Percentiles rank a stretch among this genome's conserved stretches.
phyloP scores from a whole-genome alignment of 257 asterid genomes.

The Voacanga thouarsii region DNA sequence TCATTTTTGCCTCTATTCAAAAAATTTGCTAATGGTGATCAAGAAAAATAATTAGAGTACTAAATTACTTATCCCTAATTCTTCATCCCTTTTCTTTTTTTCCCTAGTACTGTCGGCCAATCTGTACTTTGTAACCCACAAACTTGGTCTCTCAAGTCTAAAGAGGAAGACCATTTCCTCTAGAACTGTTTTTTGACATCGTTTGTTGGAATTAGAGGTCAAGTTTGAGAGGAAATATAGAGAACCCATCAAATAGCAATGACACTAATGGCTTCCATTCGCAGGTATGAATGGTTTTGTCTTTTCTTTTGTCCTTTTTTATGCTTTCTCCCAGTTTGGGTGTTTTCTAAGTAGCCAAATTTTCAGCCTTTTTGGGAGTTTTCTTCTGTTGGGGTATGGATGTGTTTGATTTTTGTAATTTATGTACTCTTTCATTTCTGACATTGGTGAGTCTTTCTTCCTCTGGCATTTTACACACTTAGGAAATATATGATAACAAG shows the following conservation, averaged over 20 bases:
- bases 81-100: no score
- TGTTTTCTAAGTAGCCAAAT: neutral
- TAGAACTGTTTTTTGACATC: neutral
- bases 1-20: no score
- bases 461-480: neutral
- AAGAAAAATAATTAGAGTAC: no score
- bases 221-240: slow-evolving; percentile 45
- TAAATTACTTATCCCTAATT: no score
- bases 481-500: no score
- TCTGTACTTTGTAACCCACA: no score
- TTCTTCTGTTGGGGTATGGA: neutral
- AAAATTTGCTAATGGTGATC: no score
- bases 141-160: no score
- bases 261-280: slow-evolving; percentile 17
- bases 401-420: neutral
- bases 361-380: neutral
- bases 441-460: neutral
- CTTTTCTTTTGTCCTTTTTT: neutral
- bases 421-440: neutral
- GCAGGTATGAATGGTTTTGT: slow-evolving; percentile 14
- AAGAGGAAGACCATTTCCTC: no score
- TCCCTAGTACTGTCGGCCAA: no score
- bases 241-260: slow-evolving; percentile 44
- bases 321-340: neutral
- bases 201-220: slow-evolving; percentile 32